phyloP scores from a whole-genome alignment of 345 rosid genomes.

The Aurinia saxatilis region DNA sequence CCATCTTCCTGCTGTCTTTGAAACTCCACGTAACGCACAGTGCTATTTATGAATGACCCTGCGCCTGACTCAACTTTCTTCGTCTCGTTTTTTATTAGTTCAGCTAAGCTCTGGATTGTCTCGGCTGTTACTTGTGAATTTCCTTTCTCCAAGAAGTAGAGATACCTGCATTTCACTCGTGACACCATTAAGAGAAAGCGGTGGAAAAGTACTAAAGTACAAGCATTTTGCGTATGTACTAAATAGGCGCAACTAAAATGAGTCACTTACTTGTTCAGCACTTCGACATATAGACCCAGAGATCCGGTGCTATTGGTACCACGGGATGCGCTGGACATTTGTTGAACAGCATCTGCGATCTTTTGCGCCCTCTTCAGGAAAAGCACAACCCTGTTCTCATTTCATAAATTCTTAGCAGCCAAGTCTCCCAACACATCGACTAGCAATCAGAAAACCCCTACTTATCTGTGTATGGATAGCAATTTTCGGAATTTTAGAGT shows the following conservation, averaged over 20 bases:
- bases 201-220: neutral
- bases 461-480: neutral
- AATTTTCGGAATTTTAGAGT: neutral
- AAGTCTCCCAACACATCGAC: neutral
- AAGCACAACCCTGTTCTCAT: conserved; percentile 58
- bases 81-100: conserved; percentile 60
- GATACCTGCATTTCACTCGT: conserved; percentile 46
- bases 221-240: neutral
- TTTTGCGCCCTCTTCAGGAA: conserved; percentile 82
- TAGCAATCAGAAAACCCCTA: neutral
- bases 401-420: conserved; percentile 6
- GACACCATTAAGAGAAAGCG: neutral
- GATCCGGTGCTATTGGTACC: conserved; percentile 59
- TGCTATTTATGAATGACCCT: conserved; percentile 60
- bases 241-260: neutral
- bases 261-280: conserved; percentile 71
- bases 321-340: conserved; percentile 73
- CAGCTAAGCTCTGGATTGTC: conserved; percentile 71
- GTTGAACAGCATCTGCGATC: conserved; percentile 87
- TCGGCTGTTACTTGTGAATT: conserved; percentile 57
- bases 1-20: conserved; percentile 94
- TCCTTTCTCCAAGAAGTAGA: conserved; percentile 91
- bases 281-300: conserved; percentile 69
- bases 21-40: conserved; percentile 71
- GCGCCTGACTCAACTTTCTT: conserved; percentile 53